Evolutionary conservation across 805 yeast genomes (phyloP).

Genomic region (Candida tibetensis): DNA sequence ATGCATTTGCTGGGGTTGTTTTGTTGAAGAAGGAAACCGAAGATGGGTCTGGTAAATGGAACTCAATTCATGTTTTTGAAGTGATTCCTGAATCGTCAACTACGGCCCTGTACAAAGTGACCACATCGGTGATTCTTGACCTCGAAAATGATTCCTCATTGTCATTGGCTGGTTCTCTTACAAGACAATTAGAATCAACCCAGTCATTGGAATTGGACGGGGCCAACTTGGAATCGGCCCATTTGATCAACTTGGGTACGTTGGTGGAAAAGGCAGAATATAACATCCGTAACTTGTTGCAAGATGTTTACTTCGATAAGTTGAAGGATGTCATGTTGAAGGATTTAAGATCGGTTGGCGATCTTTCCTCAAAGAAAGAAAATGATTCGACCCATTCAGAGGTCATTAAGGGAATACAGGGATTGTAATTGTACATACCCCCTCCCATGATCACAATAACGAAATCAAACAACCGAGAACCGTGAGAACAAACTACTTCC

Average conservation of each 20-base stretch:
- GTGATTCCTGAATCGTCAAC: constrained; percentile 43
- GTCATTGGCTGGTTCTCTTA: constrained; percentile 75
- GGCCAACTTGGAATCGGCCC: constrained; percentile 53
- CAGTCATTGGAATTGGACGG: constrained; percentile 37
- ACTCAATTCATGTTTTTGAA: constrained; percentile 90
- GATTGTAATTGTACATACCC: constrained; percentile 25
- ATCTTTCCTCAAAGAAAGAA: constrained; percentile 26
- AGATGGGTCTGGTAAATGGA: constrained; percentile 68
- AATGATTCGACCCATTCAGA: constrained; percentile 35
- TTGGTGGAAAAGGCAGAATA: constrained; percentile 86
- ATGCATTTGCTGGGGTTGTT: constrained; percentile 88
- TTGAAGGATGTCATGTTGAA: constrained; percentile 75
- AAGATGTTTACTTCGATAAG: constrained; percentile 94
- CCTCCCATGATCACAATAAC: no score
- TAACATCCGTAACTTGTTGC: constrained; percentile 79
- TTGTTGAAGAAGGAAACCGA: constrained; percentile 70
- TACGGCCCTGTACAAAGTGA: constrained; percentile 60
- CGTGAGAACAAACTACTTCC: background rate
- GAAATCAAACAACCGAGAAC: background rate
- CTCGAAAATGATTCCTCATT: constrained; percentile 36
- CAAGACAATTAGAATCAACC: constrained; percentile 73
- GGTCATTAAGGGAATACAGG: constrained; percentile 38
- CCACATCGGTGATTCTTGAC: constrained; percentile 85
- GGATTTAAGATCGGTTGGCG: constrained; percentile 41
- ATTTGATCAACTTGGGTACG: constrained; percentile 81